These are phyloP conservation scores for Paecilomyces dactylethromorphus DNA, from an alignment of 2,329 filamentous ascomycete species.

Conservation along the genomic window DNA sequence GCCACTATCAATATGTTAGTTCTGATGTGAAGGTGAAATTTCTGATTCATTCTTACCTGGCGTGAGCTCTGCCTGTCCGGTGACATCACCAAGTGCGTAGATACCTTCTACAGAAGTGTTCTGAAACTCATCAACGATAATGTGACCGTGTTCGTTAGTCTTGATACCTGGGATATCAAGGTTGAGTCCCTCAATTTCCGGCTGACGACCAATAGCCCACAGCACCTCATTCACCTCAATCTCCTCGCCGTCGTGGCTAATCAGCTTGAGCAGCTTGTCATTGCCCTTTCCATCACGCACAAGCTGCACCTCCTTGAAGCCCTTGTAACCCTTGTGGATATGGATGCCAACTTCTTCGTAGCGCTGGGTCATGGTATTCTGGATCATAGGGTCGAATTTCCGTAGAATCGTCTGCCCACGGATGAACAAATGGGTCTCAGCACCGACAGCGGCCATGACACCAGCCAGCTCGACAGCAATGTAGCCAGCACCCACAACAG, in stretches of 20 bases:
- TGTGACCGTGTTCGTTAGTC: constrained; percentile 30
- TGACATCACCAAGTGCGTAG: constrained; percentile 47
- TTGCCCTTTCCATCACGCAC: constrained; percentile 40
- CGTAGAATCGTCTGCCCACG: constrained; percentile 42
- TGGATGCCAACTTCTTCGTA: constrained; percentile 45
- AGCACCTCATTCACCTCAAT: constrained; percentile 44
- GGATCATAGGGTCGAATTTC: constrained; percentile 48
- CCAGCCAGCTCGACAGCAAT: constrained; percentile 48
- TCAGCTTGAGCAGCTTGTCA: constrained; percentile 41
- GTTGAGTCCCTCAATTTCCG: constrained; percentile 38
- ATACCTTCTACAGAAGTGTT: constrained; percentile 43
- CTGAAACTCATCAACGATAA: constrained; percentile 45
- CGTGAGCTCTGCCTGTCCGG: constrained; percentile 45
- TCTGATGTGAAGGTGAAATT: neutral
- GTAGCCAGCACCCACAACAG: constrained; percentile 46
- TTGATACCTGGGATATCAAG: constrained; percentile 38
- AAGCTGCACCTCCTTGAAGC: constrained; percentile 43
- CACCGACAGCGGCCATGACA: constrained; percentile 43
- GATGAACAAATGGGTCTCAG: constrained; percentile 47
- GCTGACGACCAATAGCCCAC: constrained; percentile 44
- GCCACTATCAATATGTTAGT: constrained; percentile 30
- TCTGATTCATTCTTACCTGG: constrained; percentile 29
- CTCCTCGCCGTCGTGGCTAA: constrained; percentile 36
- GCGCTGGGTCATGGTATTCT: constrained; percentile 45
- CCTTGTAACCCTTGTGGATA: constrained; percentile 40